A percentile compares a stretch with the other conserved stretches of the same genome.
These are phyloP conservation scores for Cystobasidium pallidum DNA, from an alignment of 1,284 basidiomycete species.

Conservation along the genomic window DNA sequence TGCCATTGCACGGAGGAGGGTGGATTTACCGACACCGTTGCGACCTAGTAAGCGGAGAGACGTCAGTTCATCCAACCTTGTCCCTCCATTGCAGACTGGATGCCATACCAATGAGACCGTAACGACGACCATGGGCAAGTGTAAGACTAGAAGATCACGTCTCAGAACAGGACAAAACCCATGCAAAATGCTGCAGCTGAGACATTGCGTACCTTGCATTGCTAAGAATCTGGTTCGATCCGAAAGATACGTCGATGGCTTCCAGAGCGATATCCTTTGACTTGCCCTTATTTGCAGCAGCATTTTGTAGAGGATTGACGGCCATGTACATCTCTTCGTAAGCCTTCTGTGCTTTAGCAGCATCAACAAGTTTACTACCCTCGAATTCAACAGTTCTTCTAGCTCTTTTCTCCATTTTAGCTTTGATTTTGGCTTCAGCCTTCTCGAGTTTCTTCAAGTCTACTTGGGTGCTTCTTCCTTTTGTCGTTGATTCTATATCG, in stretches of 20 bases:
- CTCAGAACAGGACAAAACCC: slow-evolving; percentile 5
- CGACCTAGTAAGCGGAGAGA: slow-evolving; percentile 51
- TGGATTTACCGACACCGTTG: slow-evolving; percentile 94
- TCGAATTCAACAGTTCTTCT: slow-evolving; percentile 79
- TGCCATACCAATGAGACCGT: slow-evolving; percentile 61
- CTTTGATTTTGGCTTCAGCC: slow-evolving; percentile 95
- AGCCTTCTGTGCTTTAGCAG: slow-evolving; percentile 77
- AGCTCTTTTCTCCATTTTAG: slow-evolving; percentile 94
- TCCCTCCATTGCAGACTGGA: background rate
- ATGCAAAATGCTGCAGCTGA: too few relatives aligned
- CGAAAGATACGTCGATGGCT: slow-evolving; percentile 93
- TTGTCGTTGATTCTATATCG: slow-evolving; percentile 73
- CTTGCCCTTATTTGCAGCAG: slow-evolving; percentile 80
- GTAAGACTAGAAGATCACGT: slow-evolving; percentile 67
- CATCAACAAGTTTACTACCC: slow-evolving; percentile 91
- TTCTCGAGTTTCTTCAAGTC: slow-evolving; percentile 98
- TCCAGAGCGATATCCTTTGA: slow-evolving; percentile 95
- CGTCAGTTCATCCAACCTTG: too few relatives aligned
- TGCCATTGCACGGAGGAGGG: slow-evolving; percentile 92
- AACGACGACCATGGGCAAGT: slow-evolving; percentile 75
- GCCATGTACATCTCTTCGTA: slow-evolving; percentile 97
- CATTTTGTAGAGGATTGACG: slow-evolving; percentile 92
- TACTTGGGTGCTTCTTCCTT: slow-evolving; percentile 80
- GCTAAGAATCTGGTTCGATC: slow-evolving; percentile 88
- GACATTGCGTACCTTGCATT: slow-evolving; percentile 61